Conservation (phyloP, 2,329 filamentous ascomycete genomes). For the Apiospora malaysiana region DNA sequence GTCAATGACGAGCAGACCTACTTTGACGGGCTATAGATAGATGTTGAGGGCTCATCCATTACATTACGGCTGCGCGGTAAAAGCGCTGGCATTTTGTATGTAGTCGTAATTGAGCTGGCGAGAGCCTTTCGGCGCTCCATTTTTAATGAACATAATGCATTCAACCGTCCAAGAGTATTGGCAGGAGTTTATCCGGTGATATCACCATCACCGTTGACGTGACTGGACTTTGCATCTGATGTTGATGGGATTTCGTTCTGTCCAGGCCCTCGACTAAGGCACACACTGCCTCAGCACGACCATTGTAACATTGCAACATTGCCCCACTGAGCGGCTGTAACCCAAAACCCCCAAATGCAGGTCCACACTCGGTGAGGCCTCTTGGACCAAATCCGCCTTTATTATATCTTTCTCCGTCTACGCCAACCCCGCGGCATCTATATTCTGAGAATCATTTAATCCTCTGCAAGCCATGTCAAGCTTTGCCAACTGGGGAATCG, state of each 20-base stretch:
- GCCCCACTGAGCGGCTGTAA: slow-evolving; percentile 13
- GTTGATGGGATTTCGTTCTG: background rate
- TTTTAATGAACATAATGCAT: background rate
- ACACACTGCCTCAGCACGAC: slow-evolving; percentile 9
- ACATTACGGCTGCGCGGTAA: background rate
- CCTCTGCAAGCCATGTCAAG: background rate
- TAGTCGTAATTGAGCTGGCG: background rate
- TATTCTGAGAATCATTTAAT: background rate
- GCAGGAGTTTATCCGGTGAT: background rate
- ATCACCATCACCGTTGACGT: background rate
- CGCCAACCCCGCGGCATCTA: background rate
- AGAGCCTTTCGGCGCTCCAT: background rate
- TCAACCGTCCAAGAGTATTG: background rate
- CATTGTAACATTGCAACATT: background rate
- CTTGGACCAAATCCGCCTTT: background rate
- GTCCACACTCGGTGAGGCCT: slow-evolving; percentile 8
- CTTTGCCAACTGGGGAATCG: background rate
- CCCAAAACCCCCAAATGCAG: background rate
- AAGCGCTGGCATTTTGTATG: slow-evolving; percentile 11
- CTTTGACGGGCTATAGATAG: background rate
- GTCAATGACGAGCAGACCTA: background rate
- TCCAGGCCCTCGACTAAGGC: background rate
- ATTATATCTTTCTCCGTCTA: background rate
- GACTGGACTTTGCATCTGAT: slow-evolving; percentile 9
- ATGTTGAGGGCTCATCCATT: background rate